These are phyloP conservation scores for Fraxinus anomala DNA, from an alignment of 257 asterid genomes.

Conservation along the genomic window DNA sequence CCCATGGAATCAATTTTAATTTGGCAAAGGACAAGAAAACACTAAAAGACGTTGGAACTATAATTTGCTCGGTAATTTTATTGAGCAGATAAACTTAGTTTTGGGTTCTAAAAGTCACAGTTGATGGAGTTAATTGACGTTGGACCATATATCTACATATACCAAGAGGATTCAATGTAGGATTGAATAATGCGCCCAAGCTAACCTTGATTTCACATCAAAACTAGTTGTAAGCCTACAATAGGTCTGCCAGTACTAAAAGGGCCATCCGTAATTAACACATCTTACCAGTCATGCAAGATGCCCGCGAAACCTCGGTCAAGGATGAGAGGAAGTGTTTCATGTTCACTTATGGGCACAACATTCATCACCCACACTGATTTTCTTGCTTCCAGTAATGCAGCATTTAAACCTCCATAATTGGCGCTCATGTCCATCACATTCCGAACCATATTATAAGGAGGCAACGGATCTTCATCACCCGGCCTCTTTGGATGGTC, in stretches of 20 bases:
- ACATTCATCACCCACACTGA: conserved; percentile 96
- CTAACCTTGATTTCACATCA: not conserved
- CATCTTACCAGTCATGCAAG: conserved; percentile 77
- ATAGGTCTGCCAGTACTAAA: not conserved
- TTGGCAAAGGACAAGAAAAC: not conserved
- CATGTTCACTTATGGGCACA: conserved; percentile 66
- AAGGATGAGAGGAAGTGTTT: conserved; percentile 75
- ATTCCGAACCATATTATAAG: conserved; percentile 89
- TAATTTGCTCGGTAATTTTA: not conserved
- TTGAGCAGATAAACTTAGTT: not conserved
- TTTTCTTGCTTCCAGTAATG: conserved; percentile 69
- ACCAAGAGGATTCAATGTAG: no score
- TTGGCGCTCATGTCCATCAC: conserved; percentile 95
- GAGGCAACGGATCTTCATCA: conserved; percentile 92
- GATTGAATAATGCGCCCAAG: not conserved
- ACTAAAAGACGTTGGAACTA: not conserved
- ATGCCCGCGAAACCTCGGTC: conserved; percentile 80
- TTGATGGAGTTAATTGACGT: not conserved
- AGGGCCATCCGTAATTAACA: conserved; percentile 11
- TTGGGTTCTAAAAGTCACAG: not conserved
- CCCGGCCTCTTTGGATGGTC: conserved; percentile 99
- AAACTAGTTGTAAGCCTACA: not conserved
- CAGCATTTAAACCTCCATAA: conserved; percentile 82
- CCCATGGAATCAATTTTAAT: not conserved
- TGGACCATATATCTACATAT: not conserved